Evolutionary conservation across 2,329 filamentous ascomycete species (phyloP).

Genomic region (Pseudodiploospora longispora): DNA sequence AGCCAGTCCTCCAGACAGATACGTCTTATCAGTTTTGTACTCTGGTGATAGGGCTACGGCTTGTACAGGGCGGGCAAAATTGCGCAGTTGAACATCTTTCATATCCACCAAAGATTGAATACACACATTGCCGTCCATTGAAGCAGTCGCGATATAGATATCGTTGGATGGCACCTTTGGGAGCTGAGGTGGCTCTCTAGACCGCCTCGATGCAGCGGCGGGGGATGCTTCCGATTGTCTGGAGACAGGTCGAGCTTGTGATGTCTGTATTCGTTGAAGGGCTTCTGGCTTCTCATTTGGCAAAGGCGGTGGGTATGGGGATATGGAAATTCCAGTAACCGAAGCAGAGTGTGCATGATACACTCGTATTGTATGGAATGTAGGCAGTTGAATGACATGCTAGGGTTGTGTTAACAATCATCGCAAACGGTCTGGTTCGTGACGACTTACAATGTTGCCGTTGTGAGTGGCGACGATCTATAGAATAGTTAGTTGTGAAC

Average conservation of each 20-base stretch:
- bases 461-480: slow-evolving; percentile 92
- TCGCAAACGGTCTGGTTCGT: too few relatives aligned
- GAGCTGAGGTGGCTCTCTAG: slow-evolving; percentile 47
- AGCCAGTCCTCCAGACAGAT: slow-evolving; percentile 82
- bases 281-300: slow-evolving; percentile 36
- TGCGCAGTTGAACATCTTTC: slow-evolving; percentile 84
- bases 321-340: slow-evolving; percentile 82
- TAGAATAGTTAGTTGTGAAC: slow-evolving; percentile 23
- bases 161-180: slow-evolving; percentile 77
- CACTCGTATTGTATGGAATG: slow-evolving; percentile 70
- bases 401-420: slow-evolving; percentile 30
- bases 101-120: slow-evolving; percentile 78
- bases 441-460: slow-evolving; percentile 73
- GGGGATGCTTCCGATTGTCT: slow-evolving; percentile 33
- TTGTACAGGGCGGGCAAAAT: slow-evolving; percentile 89
- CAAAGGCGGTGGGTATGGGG: slow-evolving; percentile 63
- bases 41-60: slow-evolving; percentile 91
- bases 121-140: slow-evolving; percentile 92
- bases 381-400: slow-evolving; percentile 80
- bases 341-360: slow-evolving; percentile 93
- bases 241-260: slow-evolving; percentile 21
- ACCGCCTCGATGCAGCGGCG: slow-evolving; percentile 42
- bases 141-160: slow-evolving; percentile 88
- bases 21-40: slow-evolving; percentile 81
- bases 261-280: slow-evolving; percentile 27